A percentile compares a stretch with the other conserved stretches of the same genome.
Evolutionary conservation across 768 basidiomycete species (phyloP).

Genomic region (Krasilnikovozyma curviuscula): DNA sequence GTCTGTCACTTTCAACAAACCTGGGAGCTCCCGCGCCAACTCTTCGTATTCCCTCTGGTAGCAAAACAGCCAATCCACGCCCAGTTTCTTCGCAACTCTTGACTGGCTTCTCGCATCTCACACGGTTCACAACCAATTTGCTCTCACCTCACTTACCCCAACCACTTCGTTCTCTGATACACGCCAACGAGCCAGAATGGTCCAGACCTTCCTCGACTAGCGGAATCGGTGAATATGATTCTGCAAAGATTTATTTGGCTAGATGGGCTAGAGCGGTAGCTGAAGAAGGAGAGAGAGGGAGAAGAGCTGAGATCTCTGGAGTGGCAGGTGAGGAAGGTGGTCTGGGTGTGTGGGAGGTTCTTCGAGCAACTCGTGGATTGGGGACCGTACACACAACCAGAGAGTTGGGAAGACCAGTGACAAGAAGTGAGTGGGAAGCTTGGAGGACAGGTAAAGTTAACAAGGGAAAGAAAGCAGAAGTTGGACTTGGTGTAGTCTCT

Average conservation of each 20-base stretch:
- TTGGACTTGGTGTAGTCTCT: too few relatives aligned
- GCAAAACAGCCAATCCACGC: too few relatives aligned
- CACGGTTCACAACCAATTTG: slow-evolving; percentile 33
- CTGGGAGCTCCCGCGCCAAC: too few relatives aligned
- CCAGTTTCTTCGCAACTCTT: slow-evolving; percentile 26
- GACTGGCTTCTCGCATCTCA: slow-evolving; percentile 88
- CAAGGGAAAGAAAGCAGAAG: slow-evolving; percentile 2
- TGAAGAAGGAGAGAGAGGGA: slow-evolving; percentile 84
- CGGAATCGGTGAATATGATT: slow-evolving; percentile 77
- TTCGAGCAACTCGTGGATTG: slow-evolving; percentile 12
- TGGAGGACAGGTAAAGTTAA: slow-evolving; percentile 2
- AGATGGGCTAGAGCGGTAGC: slow-evolving; percentile 87
- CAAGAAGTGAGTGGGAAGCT: slow-evolving; percentile 2
- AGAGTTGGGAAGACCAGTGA: not conserved
- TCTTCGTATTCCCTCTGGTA: too few relatives aligned
- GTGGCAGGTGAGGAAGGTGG: slow-evolving; percentile 26
- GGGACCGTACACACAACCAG: slow-evolving; percentile 5
- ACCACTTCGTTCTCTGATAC: slow-evolving; percentile 40
- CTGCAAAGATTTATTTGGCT: slow-evolving; percentile 85
- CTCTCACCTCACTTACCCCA: slow-evolving; percentile 91
- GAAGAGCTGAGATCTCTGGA: slow-evolving; percentile 44
- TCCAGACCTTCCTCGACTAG: not conserved
- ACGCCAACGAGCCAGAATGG: slow-evolving; percentile 6
- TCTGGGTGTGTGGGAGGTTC: slow-evolving; percentile 68
- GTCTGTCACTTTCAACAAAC: too few relatives aligned